Evolutionary conservation across 768 basidiomycete genomes (phyloP).

Genomic region (Crassisporium funariophilum): DNA sequence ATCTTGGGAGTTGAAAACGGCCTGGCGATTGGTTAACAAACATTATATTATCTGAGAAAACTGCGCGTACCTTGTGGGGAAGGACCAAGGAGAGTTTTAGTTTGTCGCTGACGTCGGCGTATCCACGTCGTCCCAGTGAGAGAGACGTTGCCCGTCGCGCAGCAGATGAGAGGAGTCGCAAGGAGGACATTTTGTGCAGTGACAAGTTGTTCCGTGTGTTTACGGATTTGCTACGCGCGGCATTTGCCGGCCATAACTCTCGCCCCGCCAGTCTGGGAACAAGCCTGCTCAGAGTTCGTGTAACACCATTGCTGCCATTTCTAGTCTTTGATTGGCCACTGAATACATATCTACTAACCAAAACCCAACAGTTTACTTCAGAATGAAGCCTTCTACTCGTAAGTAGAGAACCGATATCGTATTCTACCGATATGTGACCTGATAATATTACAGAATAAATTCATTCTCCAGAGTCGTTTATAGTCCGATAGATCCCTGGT

Average conservation of each 20-base stretch:
- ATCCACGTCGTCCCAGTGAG: constrained; percentile 70
- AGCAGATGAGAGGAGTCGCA: constrained; percentile 69
- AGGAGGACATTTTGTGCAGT: constrained; percentile 64
- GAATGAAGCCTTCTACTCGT: no score
- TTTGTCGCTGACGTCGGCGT: constrained; percentile 90
- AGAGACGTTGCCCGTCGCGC: constrained; percentile 60
- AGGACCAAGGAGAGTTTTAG: constrained; percentile 92
- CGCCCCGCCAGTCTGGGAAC: not conserved
- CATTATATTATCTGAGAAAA: constrained; percentile 4
- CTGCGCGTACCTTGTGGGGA: constrained; percentile 79
- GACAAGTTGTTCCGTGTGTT: constrained; percentile 39
- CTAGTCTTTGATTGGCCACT: no score
- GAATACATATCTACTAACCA: no score
- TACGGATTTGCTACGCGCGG: constrained; percentile 38
- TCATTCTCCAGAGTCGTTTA: constrained; percentile 15
- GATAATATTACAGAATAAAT: not conserved
- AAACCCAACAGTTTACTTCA: no score
- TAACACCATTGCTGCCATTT: no score
- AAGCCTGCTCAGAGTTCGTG: no score
- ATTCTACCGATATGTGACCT: no score
- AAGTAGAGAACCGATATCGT: no score
- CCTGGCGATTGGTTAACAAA: constrained; percentile 45
- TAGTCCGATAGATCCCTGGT: constrained; percentile 47
- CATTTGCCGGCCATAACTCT: constrained; percentile 16
- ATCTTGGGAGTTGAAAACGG: constrained; percentile 88